Conservation (phyloP, 345 rosid species). For the Raphanus sativus region DNA sequence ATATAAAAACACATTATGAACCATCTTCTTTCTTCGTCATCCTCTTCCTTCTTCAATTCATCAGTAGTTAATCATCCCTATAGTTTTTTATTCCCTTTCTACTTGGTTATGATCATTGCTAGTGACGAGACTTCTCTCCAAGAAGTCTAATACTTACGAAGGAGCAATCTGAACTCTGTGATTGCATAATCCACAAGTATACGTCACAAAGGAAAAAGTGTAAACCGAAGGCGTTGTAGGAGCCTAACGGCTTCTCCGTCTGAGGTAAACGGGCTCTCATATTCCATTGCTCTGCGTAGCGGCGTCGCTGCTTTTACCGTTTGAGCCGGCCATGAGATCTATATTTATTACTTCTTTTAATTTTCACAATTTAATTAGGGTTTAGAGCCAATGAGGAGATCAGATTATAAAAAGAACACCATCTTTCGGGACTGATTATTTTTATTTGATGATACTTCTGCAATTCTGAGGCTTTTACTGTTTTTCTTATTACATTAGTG, state of each 20-base stretch:
- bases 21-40: too few relatives aligned
- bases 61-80: not conserved
- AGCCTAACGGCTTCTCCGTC: conserved; percentile 36
- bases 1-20: not conserved
- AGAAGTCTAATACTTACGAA: conserved; percentile 13
- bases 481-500: not conserved
- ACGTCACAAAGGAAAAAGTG: conserved; percentile 24
- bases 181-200: conserved; percentile 34
- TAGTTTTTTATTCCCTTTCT: not conserved
- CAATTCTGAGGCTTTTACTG: not conserved
- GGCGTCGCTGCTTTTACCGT: conserved; percentile 45
- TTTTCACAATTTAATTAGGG: not conserved
- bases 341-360: too few relatives aligned
- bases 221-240: conserved; percentile 20
- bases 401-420: not conserved
- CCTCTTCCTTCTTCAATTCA: not conserved
- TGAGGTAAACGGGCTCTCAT: conserved; percentile 15
- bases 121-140: conserved; percentile 37
- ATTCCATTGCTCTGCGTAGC: conserved; percentile 45
- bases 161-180: conserved; percentile 34
- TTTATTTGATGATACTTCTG: not conserved
- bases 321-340: conserved; percentile 43
- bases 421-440: not conserved
- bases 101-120: not conserved
- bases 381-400: not conserved